Conservation (phyloP, 2,329 filamentous ascomycete species). For the Talaromyces pinophilus region DNA sequence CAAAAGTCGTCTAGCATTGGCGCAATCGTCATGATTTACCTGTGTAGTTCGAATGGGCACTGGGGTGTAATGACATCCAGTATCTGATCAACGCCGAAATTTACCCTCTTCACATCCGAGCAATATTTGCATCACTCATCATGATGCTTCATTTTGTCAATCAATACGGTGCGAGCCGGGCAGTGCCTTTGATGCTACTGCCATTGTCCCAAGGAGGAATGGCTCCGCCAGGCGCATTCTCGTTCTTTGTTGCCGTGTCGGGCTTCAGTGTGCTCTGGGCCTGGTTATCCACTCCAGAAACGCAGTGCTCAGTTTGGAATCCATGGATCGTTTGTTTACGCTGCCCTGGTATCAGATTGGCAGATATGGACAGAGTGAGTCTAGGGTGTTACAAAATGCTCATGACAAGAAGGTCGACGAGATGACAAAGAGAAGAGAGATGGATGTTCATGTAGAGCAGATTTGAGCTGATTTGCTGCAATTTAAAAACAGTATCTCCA, state of each 20-base stretch:
- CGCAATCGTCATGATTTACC: conserved; percentile 73
- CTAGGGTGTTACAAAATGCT: not conserved
- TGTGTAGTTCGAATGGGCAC: conserved; percentile 58
- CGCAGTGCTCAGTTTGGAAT: conserved; percentile 54
- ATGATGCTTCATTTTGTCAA: conserved; percentile 80
- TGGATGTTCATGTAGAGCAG: not conserved
- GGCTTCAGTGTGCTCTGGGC: not conserved
- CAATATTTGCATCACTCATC: conserved; percentile 67
- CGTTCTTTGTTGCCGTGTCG: too few relatives aligned
- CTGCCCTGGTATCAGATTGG: conserved; percentile 76
- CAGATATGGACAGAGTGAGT: conserved; percentile 33
- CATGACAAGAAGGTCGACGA: not conserved
- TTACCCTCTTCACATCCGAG: conserved; percentile 72
- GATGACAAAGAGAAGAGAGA: not conserved
- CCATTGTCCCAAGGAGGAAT: conserved; percentile 44
- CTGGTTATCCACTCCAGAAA: not conserved
- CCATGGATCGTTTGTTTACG: conserved; percentile 70
- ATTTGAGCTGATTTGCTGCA: not conserved
- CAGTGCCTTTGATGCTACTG: conserved; percentile 74
- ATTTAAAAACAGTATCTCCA: not conserved
- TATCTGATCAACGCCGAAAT: conserved; percentile 77
- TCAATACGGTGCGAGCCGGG: conserved; percentile 75
- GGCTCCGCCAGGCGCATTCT: conserved; percentile 34
- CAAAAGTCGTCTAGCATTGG: conserved; percentile 62
- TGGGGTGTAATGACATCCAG: conserved; percentile 75